A percentile compares a stretch with the other conserved stretches of the same genome.
These are phyloP conservation scores for Fusarium sp. DNA, from an alignment of 2,329 filamentous ascomycete genomes.

Conservation along the genomic window DNA sequence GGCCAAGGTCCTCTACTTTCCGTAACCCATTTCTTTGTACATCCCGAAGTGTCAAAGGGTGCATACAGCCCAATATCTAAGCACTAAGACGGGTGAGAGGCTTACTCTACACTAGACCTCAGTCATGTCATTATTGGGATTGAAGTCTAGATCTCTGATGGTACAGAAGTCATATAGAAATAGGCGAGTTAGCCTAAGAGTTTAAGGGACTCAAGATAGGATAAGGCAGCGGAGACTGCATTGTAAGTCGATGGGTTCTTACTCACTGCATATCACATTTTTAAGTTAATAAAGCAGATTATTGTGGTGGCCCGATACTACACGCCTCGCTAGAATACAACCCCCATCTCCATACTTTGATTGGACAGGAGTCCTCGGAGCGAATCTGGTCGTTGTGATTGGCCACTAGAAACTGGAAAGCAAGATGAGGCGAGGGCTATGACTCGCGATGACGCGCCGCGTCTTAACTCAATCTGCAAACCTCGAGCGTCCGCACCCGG, in stretches of 20 bases:
- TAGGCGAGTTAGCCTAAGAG: too few relatives aligned
- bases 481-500: not conserved
- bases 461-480: not conserved
- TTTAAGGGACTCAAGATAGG: too few relatives aligned
- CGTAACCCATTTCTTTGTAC: too few relatives aligned
- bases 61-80: not conserved
- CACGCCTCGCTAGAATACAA: not conserved
- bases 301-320: not conserved
- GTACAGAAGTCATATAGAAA: too few relatives aligned
- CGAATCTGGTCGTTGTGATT: not conserved
- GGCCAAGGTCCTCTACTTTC: too few relatives aligned
- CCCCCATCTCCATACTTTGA: not conserved
- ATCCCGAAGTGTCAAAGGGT: too few relatives aligned
- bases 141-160: too few relatives aligned
- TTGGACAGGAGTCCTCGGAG: not conserved
- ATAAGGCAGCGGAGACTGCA: too few relatives aligned
- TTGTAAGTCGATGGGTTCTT: too few relatives aligned
- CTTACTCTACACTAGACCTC: too few relatives aligned
- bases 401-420: not conserved
- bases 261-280: not conserved
- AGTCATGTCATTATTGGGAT: too few relatives aligned
- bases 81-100: not conserved
- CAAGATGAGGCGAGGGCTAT: not conserved
- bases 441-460: not conserved
- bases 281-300: not conserved